Conservation (phyloP, 2,329 filamentous ascomycete genomes). For the Cladosporium colombiae region DNA sequence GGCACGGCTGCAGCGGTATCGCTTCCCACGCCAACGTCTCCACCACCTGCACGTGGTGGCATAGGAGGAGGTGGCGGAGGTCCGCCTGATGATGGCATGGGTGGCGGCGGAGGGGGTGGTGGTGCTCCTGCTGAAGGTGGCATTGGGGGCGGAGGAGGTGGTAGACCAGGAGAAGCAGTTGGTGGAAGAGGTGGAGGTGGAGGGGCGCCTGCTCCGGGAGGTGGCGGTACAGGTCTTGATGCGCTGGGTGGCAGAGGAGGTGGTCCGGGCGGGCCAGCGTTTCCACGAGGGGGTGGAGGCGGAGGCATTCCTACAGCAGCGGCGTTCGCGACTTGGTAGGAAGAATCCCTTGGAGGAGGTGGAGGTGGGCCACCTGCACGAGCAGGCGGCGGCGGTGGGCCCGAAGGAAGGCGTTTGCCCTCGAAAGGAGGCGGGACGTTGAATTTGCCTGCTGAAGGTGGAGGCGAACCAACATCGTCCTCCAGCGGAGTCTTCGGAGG, state of each 20-base stretch:
- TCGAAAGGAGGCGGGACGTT: constrained; percentile 78
- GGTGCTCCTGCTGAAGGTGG: constrained; percentile 43
- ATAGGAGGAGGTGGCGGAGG: constrained; percentile 46
- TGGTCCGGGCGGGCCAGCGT: constrained; percentile 34
- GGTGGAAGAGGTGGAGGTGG: constrained; percentile 46
- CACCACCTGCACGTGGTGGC: constrained; percentile 37
- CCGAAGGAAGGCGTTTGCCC: constrained; percentile 59
- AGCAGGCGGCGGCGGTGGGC: constrained; percentile 74
- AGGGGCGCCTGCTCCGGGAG: constrained; percentile 35
- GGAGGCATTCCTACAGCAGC: constrained; percentile 50
- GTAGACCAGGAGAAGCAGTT: constrained; percentile 38
- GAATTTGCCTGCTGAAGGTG: constrained; percentile 51
- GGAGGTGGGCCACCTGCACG: constrained; percentile 48
- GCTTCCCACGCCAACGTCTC: constrained; percentile 40
- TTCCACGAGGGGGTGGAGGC: constrained; percentile 52
- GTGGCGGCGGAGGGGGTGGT: constrained; percentile 49
- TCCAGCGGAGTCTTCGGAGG: constrained; percentile 60
- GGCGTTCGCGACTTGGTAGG: constrained; percentile 42
- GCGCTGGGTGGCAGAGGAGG: constrained; percentile 37
- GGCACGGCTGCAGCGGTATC: constrained; percentile 52
- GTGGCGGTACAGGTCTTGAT: constrained; percentile 36
- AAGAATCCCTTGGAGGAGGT: constrained; percentile 62
- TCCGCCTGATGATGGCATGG: constrained; percentile 44
- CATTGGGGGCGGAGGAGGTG: constrained; percentile 45
- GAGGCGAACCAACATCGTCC: constrained; percentile 48